phyloP scores from a whole-genome alignment of 2,329 filamentous ascomycete genomes.

The Colletotrichum sp. region DNA sequence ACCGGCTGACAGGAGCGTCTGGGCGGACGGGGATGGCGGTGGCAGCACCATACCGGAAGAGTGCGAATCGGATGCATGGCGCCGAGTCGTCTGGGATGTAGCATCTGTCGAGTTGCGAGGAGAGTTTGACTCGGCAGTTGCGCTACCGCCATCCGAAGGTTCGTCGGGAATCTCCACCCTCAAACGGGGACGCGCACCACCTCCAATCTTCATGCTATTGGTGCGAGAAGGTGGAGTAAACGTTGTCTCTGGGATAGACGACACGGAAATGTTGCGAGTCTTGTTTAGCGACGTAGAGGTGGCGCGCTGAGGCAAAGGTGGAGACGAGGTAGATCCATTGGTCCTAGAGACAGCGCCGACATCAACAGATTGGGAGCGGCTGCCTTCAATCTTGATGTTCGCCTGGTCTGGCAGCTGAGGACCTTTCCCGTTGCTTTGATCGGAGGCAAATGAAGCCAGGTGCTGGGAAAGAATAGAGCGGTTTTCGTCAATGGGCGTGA shows the following conservation, averaged over 20 bases:
- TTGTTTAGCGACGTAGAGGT: constrained; percentile 54
- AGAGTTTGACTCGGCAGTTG: constrained; percentile 74
- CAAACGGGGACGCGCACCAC: constrained; percentile 78
- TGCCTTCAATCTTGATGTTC: constrained; percentile 28
- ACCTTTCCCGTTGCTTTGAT: constrained; percentile 45
- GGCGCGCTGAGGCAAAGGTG: constrained; percentile 56
- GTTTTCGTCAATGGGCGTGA: constrained; percentile 95
- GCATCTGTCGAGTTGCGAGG: constrained; percentile 63
- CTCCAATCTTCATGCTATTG: constrained; percentile 73
- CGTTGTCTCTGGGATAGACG: constrained; percentile 67
- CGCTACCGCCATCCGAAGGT: constrained; percentile 76
- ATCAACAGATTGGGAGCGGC: constrained; percentile 70
- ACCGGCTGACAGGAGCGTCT: constrained; percentile 85
- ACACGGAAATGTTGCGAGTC: constrained; percentile 55
- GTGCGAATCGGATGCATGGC: constrained; percentile 57
- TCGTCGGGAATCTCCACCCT: constrained; percentile 97
- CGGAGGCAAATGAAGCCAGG: constrained; percentile 68
- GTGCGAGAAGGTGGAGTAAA: constrained; percentile 77
- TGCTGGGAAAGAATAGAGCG: constrained; percentile 88
- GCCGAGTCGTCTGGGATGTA: constrained; percentile 59
- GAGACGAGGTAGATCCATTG: constrained; percentile 56
- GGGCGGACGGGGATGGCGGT: constrained; percentile 89
- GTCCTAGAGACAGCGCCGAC: constrained; percentile 58
- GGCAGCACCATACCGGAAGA: constrained; percentile 77
- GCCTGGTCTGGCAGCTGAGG: constrained; percentile 21